Evolutionary conservation across 164 flowering plant species (phyloP).

Genomic region (Euptelea pleiosperma): DNA sequence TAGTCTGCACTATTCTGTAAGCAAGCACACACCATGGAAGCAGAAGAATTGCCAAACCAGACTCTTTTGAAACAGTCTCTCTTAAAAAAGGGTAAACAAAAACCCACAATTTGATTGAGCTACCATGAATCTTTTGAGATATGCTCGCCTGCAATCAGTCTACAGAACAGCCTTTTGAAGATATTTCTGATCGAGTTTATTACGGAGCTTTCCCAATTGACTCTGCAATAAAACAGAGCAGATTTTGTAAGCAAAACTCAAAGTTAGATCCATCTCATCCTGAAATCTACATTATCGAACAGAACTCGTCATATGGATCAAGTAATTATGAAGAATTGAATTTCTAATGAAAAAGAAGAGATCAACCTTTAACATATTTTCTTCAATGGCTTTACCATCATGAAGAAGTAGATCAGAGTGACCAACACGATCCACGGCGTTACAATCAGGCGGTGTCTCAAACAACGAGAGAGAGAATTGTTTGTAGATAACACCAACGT

Average conservation of each 20-base stretch:
- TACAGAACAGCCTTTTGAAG: slow-evolving; percentile 24
- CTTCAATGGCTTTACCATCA: not conserved
- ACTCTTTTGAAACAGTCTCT: slow-evolving; percentile 33
- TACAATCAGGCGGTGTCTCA: slow-evolving; percentile 41
- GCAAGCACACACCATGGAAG: slow-evolving; percentile 49
- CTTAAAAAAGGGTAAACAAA: slow-evolving; percentile 15
- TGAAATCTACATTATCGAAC: too few species aligned
- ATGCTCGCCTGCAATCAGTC: slow-evolving; percentile 10
- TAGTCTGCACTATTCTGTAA: slow-evolving; percentile 33
- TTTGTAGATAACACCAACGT: slow-evolving; percentile 43
- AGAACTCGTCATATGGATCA: not conserved
- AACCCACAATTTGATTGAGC: slow-evolving; percentile 26
- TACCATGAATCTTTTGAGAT: slow-evolving; percentile 12
- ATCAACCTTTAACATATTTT: not conserved
- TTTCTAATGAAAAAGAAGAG: not conserved
- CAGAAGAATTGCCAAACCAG: slow-evolving; percentile 36
- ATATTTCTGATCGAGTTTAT: slow-evolving; percentile 25
- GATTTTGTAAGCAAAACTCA: too few species aligned
- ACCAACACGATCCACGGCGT: slow-evolving; percentile 12
- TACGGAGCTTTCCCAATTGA: slow-evolving; percentile 24
- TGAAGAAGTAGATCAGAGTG: slow-evolving; percentile 3
- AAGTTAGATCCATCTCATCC: too few species aligned
- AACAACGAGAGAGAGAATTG: slow-evolving; percentile 43
- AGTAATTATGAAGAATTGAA: too few species aligned
- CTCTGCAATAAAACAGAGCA: slow-evolving; percentile 29